Conservation (phyloP, 345 rosid genomes). For the Garcia nutans region DNA sequence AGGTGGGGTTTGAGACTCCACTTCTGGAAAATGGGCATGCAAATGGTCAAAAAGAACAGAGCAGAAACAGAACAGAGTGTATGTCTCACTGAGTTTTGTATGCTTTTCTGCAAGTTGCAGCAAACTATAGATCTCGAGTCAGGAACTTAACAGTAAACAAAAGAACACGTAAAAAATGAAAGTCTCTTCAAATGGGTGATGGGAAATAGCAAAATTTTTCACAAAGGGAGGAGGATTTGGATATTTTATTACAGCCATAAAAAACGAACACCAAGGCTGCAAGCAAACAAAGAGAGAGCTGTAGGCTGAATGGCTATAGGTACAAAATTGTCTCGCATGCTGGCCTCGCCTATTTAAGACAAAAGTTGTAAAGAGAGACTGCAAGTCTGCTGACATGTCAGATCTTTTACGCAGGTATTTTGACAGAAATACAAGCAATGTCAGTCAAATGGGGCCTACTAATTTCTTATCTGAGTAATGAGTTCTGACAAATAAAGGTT, state of each 20-base stretch:
- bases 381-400: constrained; percentile 6
- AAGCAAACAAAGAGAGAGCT: not conserved
- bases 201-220: not conserved
- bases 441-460: constrained; percentile 1
- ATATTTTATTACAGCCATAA: not conserved
- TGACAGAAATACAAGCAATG: constrained; percentile 22
- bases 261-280: not conserved
- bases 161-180: not conserved
- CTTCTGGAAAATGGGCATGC: constrained; percentile 12
- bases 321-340: constrained; percentile 6
- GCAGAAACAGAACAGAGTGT: not conserved
- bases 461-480: too few relatives aligned
- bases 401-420: constrained; percentile 4
- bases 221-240: too few relatives aligned
- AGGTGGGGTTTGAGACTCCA: constrained; percentile 32
- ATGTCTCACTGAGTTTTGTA: not conserved
- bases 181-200: too few relatives aligned
- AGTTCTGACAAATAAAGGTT: not conserved
- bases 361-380: not conserved
- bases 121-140: constrained; percentile 12
- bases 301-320: not conserved
- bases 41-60: constrained; percentile 9
- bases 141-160: not conserved
- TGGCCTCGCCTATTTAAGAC: not conserved
- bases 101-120: not conserved